Base-by-base conservation (phyloP, 352 stramenopile genomes). In the Lagenidium sp. region DNA sequence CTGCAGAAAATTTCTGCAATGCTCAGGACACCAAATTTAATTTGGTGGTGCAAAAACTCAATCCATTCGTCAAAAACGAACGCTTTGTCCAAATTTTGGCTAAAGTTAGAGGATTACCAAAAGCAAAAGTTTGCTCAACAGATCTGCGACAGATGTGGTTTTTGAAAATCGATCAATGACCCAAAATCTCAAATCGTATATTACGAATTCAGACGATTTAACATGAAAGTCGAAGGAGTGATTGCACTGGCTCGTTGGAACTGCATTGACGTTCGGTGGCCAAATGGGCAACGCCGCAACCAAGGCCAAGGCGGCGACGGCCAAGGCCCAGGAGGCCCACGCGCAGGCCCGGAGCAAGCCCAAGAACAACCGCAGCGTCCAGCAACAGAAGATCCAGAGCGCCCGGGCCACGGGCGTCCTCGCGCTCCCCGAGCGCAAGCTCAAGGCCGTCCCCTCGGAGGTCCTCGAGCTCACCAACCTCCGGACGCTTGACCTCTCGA, bases 301-400 rank as follows among this genome's bases (percentile, higher is more conserved):
- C n/a, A 60, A 58, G 39, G 84, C 85, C 68, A 78, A 78, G 16
- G 76, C 85, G 47, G 63, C 65, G 4, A 67, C 72, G 11, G 70
- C 42, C 22, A 85, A 86, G 55, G 73, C 65, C 37, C 61, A 72
- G 20, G 74, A 87, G 43, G 77, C 72, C 20, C 74, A 74, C 38
- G 52, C 74, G 41, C 60, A 84, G 50, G 63, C 69, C 41, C 82
- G 80, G 63, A 84, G 75, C 63, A 87, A 89, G 57, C 78, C 81
- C 21, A 93, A 89, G 65, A 85, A 70, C 43, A 82, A 53, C 43
- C 75, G 73, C 41, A 68, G 49, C 41, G 71, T 91, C 22, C 71
- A 86, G 59, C 57, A 85, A 41, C 73, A 89, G 60, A 93, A 93
- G 58, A 63, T 93, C 29, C 58, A 75, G 23, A 60, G 55, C 0